Conservation (phyloP, 495 filamentous ascomycete species). For the Talaromyces stipitatus region DNA sequence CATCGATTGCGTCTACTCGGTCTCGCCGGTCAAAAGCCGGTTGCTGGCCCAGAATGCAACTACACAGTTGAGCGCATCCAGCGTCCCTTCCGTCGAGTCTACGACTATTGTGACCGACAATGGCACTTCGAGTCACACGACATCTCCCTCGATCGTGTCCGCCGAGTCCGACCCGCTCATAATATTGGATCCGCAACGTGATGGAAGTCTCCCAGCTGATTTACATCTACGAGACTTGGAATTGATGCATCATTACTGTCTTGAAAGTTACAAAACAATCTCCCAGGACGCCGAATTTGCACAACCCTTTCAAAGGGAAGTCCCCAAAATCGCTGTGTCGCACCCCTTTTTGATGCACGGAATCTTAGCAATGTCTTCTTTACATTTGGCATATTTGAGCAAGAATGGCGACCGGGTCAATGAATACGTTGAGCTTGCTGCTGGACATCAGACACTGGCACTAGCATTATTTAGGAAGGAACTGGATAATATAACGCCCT, state of each 20-base stretch:
- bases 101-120: neutral
- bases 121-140: neutral
- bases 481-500: constrained; percentile 35
- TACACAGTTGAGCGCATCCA: neutral
- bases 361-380: constrained; percentile 37
- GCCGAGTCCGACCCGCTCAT: constrained; percentile 1
- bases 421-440: constrained; percentile 6
- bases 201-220: constrained; percentile 1
- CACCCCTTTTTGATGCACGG: constrained; percentile 39
- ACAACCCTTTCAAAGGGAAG: constrained; percentile 32
- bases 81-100: neutral
- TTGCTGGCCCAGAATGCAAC: constrained; percentile 1
- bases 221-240: constrained; percentile 25
- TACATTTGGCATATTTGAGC: constrained; percentile 36
- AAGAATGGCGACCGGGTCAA: constrained; percentile 3
- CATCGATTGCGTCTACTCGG: constrained; percentile 3
- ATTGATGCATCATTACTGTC: constrained; percentile 41
- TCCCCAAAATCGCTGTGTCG: constrained; percentile 35
- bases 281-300: constrained; percentile 19
- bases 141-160: constrained; percentile 1
- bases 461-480: constrained; percentile 36
- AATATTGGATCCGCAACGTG: constrained; percentile 2
- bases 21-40: constrained; percentile 5
- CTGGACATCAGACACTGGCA: constrained; percentile 36
- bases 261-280: constrained; percentile 34